These are phyloP conservation scores for Tetratostichococcus sp. DNA, from an alignment of 139 green algal species.

Conservation along the genomic window DNA sequence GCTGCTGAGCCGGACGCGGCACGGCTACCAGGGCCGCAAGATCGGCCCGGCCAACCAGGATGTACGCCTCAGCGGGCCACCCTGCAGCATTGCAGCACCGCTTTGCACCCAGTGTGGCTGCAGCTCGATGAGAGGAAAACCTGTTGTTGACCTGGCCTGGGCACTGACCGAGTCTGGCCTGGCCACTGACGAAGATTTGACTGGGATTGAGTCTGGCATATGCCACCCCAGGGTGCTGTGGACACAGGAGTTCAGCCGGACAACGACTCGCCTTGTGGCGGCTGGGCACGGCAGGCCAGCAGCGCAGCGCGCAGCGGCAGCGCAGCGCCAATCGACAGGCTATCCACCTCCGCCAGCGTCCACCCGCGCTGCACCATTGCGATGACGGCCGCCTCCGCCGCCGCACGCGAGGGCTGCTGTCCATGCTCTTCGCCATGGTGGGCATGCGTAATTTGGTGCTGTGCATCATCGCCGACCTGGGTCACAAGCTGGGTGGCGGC, in stretches of 20 bases:
- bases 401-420: neutral
- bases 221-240: too few relatives aligned
- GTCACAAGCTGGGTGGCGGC: too few relatives aligned
- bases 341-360: conserved; percentile 51
- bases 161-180: too few relatives aligned
- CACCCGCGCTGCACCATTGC: conserved; percentile 52
- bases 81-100: conserved; percentile 18
- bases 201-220: too few relatives aligned
- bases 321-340: conserved; percentile 65
- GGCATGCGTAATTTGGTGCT: too few relatives aligned
- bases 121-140: too few relatives aligned
- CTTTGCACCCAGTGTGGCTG: neutral
- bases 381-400: neutral
- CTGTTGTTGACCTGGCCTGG: too few relatives aligned
- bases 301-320: conserved; percentile 74
- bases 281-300: conserved; percentile 50
- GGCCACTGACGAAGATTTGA: too few relatives aligned
- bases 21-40: conserved; percentile 64
- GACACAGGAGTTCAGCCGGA: neutral
- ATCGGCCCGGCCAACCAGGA: conserved; percentile 79
- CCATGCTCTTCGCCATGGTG: conserved; percentile 8
- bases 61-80: conserved; percentile 78
- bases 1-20: neutral
- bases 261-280: conserved; percentile 40
- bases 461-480: too few relatives aligned